These are phyloP conservation scores for Aegilops umbellulata DNA, from an alignment of 176 grass and related monocot species.

Conservation along the genomic window DNA sequence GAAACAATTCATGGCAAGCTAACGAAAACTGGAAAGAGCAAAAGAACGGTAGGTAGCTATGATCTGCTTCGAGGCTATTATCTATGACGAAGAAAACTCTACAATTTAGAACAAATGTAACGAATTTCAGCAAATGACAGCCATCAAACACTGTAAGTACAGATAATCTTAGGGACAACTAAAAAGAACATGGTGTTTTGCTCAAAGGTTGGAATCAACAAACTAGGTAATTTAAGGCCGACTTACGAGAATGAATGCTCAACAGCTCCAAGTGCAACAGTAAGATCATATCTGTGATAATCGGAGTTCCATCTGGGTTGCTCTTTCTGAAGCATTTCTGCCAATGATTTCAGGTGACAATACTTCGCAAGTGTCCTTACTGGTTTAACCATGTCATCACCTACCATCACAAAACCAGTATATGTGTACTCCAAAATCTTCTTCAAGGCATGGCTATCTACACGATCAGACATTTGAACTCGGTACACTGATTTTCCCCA, in stretches of 20 bases:
- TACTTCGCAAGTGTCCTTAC: conserved; percentile 65
- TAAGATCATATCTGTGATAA: conserved; percentile 46
- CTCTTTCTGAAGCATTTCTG: conserved; percentile 75
- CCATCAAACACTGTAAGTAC: not conserved
- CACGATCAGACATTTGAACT: conserved; percentile 71
- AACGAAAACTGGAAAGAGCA: not conserved
- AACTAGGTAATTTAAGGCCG: not conserved
- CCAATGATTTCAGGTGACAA: conserved; percentile 63
- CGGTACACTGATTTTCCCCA: conserved; percentile 13
- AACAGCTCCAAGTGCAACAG: conserved; percentile 37
- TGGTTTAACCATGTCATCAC: conserved; percentile 48
- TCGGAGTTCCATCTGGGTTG: conserved; percentile 53
- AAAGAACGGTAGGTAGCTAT: not conserved
- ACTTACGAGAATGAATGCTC: conserved; percentile 69
- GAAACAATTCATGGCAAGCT: not conserved
- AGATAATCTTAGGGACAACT: not conserved
- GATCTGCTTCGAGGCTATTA: not conserved
- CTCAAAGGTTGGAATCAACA: not conserved
- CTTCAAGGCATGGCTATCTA: conserved; percentile 57
- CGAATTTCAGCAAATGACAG: not conserved
- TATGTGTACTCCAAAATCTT: conserved; percentile 85
- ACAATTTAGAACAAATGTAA: not conserved
- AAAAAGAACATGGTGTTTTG: not conserved
- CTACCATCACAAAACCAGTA: conserved; percentile 46
- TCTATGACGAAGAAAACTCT: not conserved